phyloP scores from a whole-genome alignment of 352 stramenopile species.

The Globisporangium cederbergense region DNA sequence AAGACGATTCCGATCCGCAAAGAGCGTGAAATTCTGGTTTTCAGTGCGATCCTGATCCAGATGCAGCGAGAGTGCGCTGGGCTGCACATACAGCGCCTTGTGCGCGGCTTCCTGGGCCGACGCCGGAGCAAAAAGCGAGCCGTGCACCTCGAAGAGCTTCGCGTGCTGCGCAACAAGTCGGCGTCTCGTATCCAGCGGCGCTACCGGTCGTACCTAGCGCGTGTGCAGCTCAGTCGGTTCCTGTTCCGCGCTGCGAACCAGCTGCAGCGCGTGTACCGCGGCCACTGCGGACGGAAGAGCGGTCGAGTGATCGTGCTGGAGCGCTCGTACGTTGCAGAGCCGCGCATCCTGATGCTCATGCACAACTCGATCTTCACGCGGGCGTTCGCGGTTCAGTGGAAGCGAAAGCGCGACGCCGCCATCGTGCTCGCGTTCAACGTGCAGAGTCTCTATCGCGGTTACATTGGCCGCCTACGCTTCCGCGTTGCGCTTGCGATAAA shows the following conservation, averaged over 20 bases:
- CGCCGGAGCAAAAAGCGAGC: constrained; percentile 16
- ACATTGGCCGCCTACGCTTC: constrained; percentile 38
- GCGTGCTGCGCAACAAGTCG: constrained; percentile 21
- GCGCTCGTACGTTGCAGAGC: constrained; percentile 33
- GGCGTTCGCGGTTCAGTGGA: constrained; percentile 50
- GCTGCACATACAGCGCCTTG: constrained; percentile 37
- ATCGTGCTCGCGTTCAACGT: constrained; percentile 30
- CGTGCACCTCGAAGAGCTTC: constrained; percentile 21
- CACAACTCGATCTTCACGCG: constrained; percentile 52
- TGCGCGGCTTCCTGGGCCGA: constrained; percentile 43
- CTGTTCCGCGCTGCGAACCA: constrained; percentile 34
- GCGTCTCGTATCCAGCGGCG: constrained; percentile 44
- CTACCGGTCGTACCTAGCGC: constrained; percentile 50
- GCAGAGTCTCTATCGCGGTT: constrained; percentile 48
- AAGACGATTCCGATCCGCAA: constrained; percentile 13
- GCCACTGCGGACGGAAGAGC: constrained; percentile 32
- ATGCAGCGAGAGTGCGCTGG: constrained; percentile 17
- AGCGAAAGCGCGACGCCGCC: constrained; percentile 49
- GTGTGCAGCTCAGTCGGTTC: constrained; percentile 34
- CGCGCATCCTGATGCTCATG: constrained; percentile 49
- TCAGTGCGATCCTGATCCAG: constrained; percentile 16
- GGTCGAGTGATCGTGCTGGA: constrained; percentile 36
- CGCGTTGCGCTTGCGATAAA: constrained; percentile 23
- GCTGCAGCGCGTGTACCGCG: constrained; percentile 58
- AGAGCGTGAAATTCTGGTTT: constrained; percentile 18